Conservation (phyloP, 2,329 filamentous ascomycete genomes). For the Aspergillus latus region DNA sequence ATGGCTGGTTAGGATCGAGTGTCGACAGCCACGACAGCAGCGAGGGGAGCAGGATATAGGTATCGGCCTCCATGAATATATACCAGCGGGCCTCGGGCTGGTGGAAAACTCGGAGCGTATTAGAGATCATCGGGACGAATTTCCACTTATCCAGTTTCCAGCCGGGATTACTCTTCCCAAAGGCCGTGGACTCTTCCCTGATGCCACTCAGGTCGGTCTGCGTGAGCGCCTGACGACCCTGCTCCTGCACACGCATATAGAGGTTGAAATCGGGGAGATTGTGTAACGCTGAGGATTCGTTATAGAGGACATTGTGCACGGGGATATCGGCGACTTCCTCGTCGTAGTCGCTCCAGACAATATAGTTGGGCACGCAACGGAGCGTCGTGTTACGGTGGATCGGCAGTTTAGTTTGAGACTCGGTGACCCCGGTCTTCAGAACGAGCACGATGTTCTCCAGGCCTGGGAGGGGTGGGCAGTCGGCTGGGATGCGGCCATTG, state of each 20-base stretch:
- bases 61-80: constrained; percentile 59
- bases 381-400: constrained; percentile 56
- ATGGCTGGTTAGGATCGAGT: constrained; percentile 46
- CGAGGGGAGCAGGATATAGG: constrained; percentile 55
- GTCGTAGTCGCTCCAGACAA: constrained; percentile 60
- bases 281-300: constrained; percentile 40
- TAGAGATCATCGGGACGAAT: constrained; percentile 54
- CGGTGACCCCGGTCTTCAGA: constrained; percentile 59
- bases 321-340: constrained; percentile 52
- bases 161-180: constrained; percentile 42
- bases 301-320: constrained; percentile 52
- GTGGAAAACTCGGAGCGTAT: constrained; percentile 32
- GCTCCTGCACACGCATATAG: constrained; percentile 47
- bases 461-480: constrained; percentile 36
- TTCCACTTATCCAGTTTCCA: constrained; percentile 59
- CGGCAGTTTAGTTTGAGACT: constrained; percentile 56
- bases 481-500: neutral
- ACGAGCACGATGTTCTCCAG: constrained; percentile 57
- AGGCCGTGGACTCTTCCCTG: constrained; percentile 29
- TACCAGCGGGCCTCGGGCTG: constrained; percentile 49
- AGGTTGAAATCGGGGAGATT: constrained; percentile 50
- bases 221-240: constrained; percentile 43
- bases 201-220: constrained; percentile 28
- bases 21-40: constrained; percentile 52
- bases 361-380: constrained; percentile 49